These are phyloP conservation scores for Flaveria robusta DNA, from an alignment of 129 eudicot species.

Conservation along the genomic window DNA sequence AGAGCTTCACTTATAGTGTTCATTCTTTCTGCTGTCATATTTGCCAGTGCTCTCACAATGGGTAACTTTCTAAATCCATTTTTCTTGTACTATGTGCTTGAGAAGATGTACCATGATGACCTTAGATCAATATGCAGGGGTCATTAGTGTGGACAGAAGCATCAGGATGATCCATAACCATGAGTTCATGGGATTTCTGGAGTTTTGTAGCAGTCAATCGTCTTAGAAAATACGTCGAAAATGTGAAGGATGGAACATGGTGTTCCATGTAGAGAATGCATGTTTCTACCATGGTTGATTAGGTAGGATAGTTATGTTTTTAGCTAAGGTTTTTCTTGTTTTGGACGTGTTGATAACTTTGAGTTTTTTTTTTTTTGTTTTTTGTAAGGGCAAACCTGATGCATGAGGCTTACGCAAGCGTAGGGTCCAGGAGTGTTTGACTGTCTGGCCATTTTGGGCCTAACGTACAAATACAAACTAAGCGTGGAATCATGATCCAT, in stretches of 20 bases:
- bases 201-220: constrained; percentile 71
- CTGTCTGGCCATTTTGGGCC: too few relatives aligned
- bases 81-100: constrained; percentile 6
- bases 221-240: not conserved
- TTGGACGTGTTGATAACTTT: not conserved
- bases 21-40: constrained; percentile 86
- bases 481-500: too few relatives aligned
- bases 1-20: constrained; percentile 90
- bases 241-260: constrained; percentile 9
- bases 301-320: constrained; percentile 18
- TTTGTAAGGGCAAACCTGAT: not conserved
- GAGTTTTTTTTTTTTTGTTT: not conserved
- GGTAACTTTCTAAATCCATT: constrained; percentile 44
- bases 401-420: not conserved
- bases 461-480: too few relatives aligned
- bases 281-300: constrained; percentile 1
- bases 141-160: constrained; percentile 73
- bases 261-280: constrained; percentile 26
- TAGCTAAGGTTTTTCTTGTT: not conserved
- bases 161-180: constrained; percentile 70
- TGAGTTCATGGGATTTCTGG: constrained; percentile 89
- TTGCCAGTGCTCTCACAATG: constrained; percentile 88
- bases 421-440: too few relatives aligned
- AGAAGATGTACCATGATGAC: not conserved
- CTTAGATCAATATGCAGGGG: constrained; percentile 51